phyloP scores from a whole-genome alignment of 768 basidiomycete genomes.

The Naematelia aurantialba region DNA sequence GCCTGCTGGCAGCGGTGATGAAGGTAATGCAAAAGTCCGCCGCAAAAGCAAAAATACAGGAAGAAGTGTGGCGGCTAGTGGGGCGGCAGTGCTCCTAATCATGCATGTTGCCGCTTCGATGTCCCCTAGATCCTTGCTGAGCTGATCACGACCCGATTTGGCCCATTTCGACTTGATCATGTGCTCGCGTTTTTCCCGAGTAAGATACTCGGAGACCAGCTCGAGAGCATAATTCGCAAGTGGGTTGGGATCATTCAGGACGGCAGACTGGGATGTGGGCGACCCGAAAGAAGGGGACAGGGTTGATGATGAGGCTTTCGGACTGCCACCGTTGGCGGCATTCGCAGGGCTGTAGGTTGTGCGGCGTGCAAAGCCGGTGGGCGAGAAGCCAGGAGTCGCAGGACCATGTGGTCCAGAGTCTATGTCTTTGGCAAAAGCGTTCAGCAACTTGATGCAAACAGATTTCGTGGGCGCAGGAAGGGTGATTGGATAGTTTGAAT shows the following conservation, averaged over 20 bases:
- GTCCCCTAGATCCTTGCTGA: constrained; percentile 46
- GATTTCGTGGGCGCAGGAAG: constrained; percentile 46
- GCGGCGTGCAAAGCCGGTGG: constrained; percentile 16
- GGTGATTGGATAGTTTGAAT: constrained; percentile 29
- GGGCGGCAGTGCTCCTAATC: constrained; percentile 14
- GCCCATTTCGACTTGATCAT: constrained; percentile 46
- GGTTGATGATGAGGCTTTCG: constrained; percentile 16
- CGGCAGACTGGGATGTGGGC: constrained; percentile 1
- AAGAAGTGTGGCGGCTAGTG: constrained; percentile 21
- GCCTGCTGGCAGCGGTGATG: constrained; percentile 19
- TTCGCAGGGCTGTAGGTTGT: constrained; percentile 14
- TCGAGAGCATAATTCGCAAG: constrained; percentile 40
- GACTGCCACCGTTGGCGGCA: constrained; percentile 7
- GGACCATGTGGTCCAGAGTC: constrained; percentile 9
- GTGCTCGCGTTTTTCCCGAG: constrained; percentile 47
- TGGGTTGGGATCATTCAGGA: constrained; percentile 17
- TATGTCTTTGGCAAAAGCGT: constrained; percentile 26
- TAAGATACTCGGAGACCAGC: constrained; percentile 43
- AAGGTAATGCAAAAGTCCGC: constrained; percentile 32
- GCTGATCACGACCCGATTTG: constrained; percentile 42
- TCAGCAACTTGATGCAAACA: constrained; percentile 34
- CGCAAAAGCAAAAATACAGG: constrained; percentile 35
- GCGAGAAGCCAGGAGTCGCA: constrained; percentile 11
- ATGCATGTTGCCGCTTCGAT: constrained; percentile 42
- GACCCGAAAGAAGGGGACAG: constrained; percentile 11